Conservation (phyloP, 2,329 filamentous ascomycete genomes). For the Xylaria sp. region DNA sequence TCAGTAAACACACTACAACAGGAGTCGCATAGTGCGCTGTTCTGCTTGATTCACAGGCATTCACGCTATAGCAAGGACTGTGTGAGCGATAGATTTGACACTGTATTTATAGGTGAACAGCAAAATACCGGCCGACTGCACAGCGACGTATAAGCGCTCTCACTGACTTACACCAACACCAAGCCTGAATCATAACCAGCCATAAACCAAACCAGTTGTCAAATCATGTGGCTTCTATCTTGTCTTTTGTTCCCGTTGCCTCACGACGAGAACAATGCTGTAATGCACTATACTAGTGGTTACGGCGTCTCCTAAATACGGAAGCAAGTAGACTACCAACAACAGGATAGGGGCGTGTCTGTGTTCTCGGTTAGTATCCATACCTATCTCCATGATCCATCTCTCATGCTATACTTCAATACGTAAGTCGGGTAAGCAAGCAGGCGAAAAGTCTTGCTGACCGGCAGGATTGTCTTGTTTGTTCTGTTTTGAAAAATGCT, state of each 20-base stretch:
- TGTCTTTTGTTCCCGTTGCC: neutral
- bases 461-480: neutral
- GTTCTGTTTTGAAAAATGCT: neutral
- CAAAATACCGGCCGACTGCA: too few species aligned
- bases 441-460: neutral
- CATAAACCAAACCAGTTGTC: too few species aligned
- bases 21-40: too few species aligned
- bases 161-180: neutral
- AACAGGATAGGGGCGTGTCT: neutral
- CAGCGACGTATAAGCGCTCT: neutral
- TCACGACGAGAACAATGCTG: constrained; percentile 3
- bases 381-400: neutral
- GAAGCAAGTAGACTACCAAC: too few species aligned
- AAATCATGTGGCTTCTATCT: too few species aligned
- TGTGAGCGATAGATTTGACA: too few species aligned
- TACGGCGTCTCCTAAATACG: neutral
- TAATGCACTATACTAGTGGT: neutral
- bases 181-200: neutral
- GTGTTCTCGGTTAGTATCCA: neutral
- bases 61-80: too few species aligned
- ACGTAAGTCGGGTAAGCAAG: neutral
- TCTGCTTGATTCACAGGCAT: too few species aligned
- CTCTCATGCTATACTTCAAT: neutral
- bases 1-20: too few species aligned
- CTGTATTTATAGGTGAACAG: too few species aligned